These are phyloP conservation scores for Citrullus colocynthis DNA, from an alignment of 306 rosid genomes.

Conservation along the genomic window DNA sequence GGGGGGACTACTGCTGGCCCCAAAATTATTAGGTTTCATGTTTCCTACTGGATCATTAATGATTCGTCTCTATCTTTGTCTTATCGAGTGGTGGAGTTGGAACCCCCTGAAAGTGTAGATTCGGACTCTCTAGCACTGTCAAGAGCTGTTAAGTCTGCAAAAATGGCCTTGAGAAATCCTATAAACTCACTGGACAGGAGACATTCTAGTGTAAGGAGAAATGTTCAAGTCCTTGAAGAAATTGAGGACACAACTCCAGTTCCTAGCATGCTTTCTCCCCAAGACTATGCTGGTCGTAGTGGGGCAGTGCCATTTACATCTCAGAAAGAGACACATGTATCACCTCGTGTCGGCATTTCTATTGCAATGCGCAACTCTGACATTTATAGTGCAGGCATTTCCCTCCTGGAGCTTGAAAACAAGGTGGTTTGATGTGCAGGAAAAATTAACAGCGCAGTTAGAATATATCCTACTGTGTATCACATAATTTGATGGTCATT, in stretches of 20 bases:
- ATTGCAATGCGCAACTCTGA: conserved; percentile 61
- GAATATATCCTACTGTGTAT: background rate
- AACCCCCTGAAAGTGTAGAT: conserved; percentile 58
- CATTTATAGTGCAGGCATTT: conserved; percentile 66
- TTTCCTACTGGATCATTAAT: conserved; percentile 89
- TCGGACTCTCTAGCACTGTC: conserved; percentile 44
- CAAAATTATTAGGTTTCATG: conserved; percentile 71
- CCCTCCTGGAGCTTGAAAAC: conserved; percentile 84
- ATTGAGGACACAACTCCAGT: conserved; percentile 76
- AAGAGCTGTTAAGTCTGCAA: conserved; percentile 73
- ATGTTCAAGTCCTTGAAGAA: conserved; percentile 66
- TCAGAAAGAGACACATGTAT: conserved; percentile 55
- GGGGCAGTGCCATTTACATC: conserved; percentile 57
- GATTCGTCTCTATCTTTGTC: conserved; percentile 66
- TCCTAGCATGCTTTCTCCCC: conserved; percentile 96
- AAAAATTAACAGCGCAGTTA: conserved; percentile 3
- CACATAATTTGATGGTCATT: conserved; percentile 13
- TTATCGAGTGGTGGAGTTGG: conserved; percentile 87
- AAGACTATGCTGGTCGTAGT: conserved; percentile 54
- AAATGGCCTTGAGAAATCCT: conserved; percentile 55
- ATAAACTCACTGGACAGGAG: conserved; percentile 62
- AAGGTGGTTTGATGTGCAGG: conserved; percentile 39
- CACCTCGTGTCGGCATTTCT: conserved; percentile 83
- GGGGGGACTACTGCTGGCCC: conserved; percentile 89
- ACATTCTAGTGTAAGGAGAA: conserved; percentile 43